Evolutionary conservation across 139 green algal species (phyloP), one percentile per base, ranked within the genome.

Genomic region (Choricystis sp.): DNA sequence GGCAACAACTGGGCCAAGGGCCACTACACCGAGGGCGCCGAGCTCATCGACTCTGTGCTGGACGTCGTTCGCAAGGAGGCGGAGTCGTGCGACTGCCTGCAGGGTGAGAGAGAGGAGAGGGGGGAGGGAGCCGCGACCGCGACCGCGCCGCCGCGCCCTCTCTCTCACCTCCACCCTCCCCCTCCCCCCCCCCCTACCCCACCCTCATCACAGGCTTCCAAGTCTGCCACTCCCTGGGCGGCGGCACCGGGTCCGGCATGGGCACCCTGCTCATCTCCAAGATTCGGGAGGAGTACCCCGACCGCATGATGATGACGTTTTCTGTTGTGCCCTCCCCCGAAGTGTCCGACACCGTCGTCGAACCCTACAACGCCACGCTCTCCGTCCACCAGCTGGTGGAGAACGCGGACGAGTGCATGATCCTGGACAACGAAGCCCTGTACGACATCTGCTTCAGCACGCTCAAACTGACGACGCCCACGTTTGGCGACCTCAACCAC

Each of bases 401-500:
- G 86, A 98, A 98, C 68, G 94, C 94, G 26, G 94, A 99, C 64
- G 94, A 99, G 84, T 98, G 93, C 83, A 96, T 99, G 87, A 86
- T 99, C 48, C 82, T 99, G 1, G 87, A 96, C 64, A 97, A 97
- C 67, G 89, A 96, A 80, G 92, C 92, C 5, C 86, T 98, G 68
- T 98, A 98, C 72, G 93, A 98, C 82, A 99, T 99, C 71, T 98
- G 93, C 90, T 98, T 98, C 90, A 83, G 91, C 66, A 98, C 92
- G 64, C 81, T 98, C 31, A 98, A 98, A 83, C 84, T 98, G 48
- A 96, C 93, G 49, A 98, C 89, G 3, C 92, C 92, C 48, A 96
- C 92, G 63, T 98, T 96, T 65, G 88, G 87, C 59, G 89, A 96
- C 79, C 80, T 98, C 27, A 96, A 96, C 83, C 93, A 99, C 79